These are phyloP conservation scores for Backusella macrospora DNA, from an alignment of 192 early-diverging fungal genomes.

Conservation along the genomic window DNA sequence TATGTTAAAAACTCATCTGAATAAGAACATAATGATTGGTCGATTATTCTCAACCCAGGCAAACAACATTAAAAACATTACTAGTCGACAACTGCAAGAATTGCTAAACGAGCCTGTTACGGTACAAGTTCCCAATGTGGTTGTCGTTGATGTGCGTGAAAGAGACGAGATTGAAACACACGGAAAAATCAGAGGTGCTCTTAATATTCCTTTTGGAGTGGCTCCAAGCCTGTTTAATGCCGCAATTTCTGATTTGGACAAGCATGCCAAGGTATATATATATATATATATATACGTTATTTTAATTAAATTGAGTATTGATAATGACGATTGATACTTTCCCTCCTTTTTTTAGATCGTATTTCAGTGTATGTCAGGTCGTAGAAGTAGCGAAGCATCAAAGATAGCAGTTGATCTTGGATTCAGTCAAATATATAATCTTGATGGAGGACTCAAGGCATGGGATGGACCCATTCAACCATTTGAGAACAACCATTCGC, in stretches of 20 bases:
- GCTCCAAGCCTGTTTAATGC: constrained; percentile 26
- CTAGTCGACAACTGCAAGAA: constrained; percentile 6
- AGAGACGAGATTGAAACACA: constrained; percentile 28
- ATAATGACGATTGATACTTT: background rate
- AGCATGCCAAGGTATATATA: constrained; percentile 28
- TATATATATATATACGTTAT: constrained; percentile 1
- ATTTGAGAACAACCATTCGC: constrained; percentile 38
- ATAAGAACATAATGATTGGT: background rate
- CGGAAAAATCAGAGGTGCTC: constrained; percentile 30
- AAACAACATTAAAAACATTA: constrained; percentile 13
- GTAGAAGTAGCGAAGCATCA: constrained; percentile 28
- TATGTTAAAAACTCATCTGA: constrained; percentile 5
- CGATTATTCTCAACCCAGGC: constrained; percentile 10
- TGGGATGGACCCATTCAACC: constrained; percentile 30
- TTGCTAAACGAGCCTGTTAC: constrained; percentile 9
- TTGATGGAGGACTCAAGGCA: constrained; percentile 28
- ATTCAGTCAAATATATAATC: constrained; percentile 28
- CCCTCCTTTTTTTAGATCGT: constrained; percentile 18
- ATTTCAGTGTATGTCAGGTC: constrained; percentile 38
- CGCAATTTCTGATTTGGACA: constrained; percentile 35
- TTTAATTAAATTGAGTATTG: constrained; percentile 3
- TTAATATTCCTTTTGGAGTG: constrained; percentile 37
- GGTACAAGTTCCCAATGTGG: background rate
- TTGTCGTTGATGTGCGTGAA: constrained; percentile 33
- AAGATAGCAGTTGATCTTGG: constrained; percentile 21